phyloP scores from a whole-genome alignment of 768 basidiomycete species.

The Termitomyces sp. region DNA sequence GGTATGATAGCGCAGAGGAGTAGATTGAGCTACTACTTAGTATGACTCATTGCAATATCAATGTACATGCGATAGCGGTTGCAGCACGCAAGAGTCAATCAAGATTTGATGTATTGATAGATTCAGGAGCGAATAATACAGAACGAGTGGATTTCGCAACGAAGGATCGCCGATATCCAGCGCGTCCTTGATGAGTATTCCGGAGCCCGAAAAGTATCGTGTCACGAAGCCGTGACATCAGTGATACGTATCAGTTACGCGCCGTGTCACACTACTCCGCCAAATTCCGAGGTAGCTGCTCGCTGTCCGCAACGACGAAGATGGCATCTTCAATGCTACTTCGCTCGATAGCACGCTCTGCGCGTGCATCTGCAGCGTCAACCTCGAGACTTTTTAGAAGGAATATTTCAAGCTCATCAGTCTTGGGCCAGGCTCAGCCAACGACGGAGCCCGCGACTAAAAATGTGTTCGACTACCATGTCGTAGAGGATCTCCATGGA shows the following conservation, averaged over 20 bases:
- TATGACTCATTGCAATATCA: too few species aligned
- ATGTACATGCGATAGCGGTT: too few species aligned
- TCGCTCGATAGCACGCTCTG: conserved; percentile 54
- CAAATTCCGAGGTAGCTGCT: conserved; percentile 29
- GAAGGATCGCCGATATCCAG: too few species aligned
- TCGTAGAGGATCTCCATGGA: conserved; percentile 83
- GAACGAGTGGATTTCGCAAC: too few species aligned
- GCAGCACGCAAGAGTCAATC: too few species aligned
- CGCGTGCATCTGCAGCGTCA: conserved; percentile 27
- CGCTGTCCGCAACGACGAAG: conserved; percentile 23
- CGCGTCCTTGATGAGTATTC: too few species aligned
- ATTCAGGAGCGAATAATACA: too few species aligned
- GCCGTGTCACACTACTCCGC: conserved; percentile 27
- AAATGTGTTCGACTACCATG: conserved; percentile 61
- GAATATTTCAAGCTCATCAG: conserved; percentile 33
- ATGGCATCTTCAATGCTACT: conserved; percentile 64
- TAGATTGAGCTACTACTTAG: too few species aligned
- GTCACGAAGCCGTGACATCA: not conserved
- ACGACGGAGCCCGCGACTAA: conserved; percentile 30
- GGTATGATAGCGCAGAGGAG: not conserved
- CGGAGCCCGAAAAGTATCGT: too few species aligned
- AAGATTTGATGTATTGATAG: too few species aligned
- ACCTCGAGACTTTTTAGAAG: conserved; percentile 28
- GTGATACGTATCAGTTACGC: not conserved
- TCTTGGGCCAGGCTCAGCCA: conserved; percentile 26